These are phyloP conservation scores for Rheum nobile DNA, from an alignment of 148 eudicot species.

Conservation along the genomic window DNA sequence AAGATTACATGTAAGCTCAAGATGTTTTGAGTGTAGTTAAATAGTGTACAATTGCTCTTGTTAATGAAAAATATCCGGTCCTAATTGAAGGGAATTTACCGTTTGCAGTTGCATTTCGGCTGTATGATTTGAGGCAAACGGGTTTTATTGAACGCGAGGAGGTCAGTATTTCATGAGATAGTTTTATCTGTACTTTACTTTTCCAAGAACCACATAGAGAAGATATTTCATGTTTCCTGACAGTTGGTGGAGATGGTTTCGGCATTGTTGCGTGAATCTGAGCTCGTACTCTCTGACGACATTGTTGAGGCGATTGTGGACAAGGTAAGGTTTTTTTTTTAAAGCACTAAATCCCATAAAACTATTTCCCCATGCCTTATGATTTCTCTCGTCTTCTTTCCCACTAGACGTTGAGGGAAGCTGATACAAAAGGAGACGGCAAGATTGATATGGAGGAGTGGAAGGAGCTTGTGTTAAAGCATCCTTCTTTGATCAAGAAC, in stretches of 20 bases:
- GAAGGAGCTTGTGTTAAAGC: slow-evolving; percentile 59
- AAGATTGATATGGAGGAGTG: slow-evolving; percentile 82
- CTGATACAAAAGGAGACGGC: slow-evolving; percentile 71
- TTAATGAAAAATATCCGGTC: background rate
- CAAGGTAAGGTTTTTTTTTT: slow-evolving; percentile 47
- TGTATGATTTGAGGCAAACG: slow-evolving; percentile 65
- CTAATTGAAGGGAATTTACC: background rate
- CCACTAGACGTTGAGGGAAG: slow-evolving; percentile 58
- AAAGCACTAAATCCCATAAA: background rate
- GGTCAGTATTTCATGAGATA: slow-evolving; percentile 25
- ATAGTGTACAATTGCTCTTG: background rate
- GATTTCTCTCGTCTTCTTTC: background rate
- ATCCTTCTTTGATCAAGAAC: slow-evolving; percentile 87
- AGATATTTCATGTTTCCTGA: background rate
- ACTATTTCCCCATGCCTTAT: background rate
- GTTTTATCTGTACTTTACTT: background rate
- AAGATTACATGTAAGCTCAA: slow-evolving; percentile 50
- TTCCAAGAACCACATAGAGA: background rate
- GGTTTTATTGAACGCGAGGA: slow-evolving; percentile 85
- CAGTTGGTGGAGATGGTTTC: slow-evolving; percentile 82
- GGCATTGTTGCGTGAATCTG: slow-evolving; percentile 63
- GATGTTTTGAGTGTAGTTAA: background rate
- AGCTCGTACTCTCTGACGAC: slow-evolving; percentile 51
- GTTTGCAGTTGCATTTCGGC: slow-evolving; percentile 71
- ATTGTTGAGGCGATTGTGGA: slow-evolving; percentile 52